Base-by-base conservation (phyloP, 805 yeast genomes). In the Spathaspora passalidarum region DNA sequence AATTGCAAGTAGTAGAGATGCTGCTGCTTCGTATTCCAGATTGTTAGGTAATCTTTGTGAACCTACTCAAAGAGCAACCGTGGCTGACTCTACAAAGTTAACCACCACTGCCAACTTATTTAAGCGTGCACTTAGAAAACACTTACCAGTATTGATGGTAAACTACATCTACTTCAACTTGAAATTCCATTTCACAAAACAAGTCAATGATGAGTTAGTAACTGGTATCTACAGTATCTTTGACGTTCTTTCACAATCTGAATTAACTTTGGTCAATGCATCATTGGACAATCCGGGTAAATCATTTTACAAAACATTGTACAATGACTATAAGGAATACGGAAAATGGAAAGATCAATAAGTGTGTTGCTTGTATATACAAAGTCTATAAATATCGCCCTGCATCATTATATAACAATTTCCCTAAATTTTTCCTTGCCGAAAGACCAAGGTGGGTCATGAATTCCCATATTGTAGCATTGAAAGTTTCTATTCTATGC, bases 291-390 rank as follows among this genome's bases (percentile, higher is more conserved):
- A 68, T 18, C 78, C 86, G 34, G 86, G 94, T 3, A 78, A 88
- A 54, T 73, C 81, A 1, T 80, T 83, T 54, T 85, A 82, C 71
- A 82, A 76, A 56, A 69, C 79, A 0, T 57, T 91, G 35, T 88
- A 86, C 55, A 79, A 79, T 6, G 88, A 85, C 50, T 92, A 88
- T 67, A 80, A 79, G 60, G 82, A 76, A 57, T 75, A 73, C 49
- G 97, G 96, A 41, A 87, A 86, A 62, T 91, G 97, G 97, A 79
- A 68, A 47, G 88, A 81, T 49, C 76, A 74, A 40, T 79, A 60
- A 52, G 13, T 38, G 35, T 34, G 16, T 35, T 39, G 21, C 38
- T 35, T 26, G 19, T 40, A 20, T 37, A 19, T 26, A 11, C 21
- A 16, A 21, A 29, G 38, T 23, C 25, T 40, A 40, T 14, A 38